A percentile compares a stretch with the other conserved stretches of the same genome.
Evolutionary conservation across 768 basidiomycete species (phyloP).

Genomic region (Lactifluus piperatus): DNA sequence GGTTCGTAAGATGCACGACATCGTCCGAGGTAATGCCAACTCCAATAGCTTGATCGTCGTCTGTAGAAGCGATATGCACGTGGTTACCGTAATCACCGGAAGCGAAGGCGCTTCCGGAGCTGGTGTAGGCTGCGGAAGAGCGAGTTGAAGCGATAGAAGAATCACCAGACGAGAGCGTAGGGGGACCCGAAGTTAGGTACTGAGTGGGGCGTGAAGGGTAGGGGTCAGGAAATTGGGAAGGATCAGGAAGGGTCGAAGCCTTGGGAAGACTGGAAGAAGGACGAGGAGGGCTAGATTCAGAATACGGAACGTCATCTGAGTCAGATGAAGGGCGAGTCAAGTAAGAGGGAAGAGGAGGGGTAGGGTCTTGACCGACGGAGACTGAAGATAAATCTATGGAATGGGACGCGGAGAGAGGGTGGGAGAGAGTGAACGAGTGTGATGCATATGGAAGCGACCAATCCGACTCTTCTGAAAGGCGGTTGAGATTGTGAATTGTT

Average conservation of each 20-base stretch:
- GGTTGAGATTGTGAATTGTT: slow-evolving; percentile 10
- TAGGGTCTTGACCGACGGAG: slow-evolving; percentile 21
- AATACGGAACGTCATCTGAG: slow-evolving; percentile 31
- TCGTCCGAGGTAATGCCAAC: slow-evolving; percentile 61
- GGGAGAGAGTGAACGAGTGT: slow-evolving; percentile 22
- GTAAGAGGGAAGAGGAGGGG: slow-evolving; percentile 27
- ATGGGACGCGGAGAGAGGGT: slow-evolving; percentile 1
- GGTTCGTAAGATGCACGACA: slow-evolving; percentile 51
- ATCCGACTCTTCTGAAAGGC: slow-evolving; percentile 21
- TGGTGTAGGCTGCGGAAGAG: slow-evolving; percentile 73
- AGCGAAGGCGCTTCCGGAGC: slow-evolving; percentile 51
- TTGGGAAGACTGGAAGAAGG: slow-evolving; percentile 35
- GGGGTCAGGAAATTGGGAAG: slow-evolving; percentile 62
- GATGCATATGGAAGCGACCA: slow-evolving; percentile 23
- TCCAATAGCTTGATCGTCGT: slow-evolving; percentile 45
- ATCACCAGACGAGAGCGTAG: slow-evolving; percentile 59
- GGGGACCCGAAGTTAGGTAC: slow-evolving; percentile 37
- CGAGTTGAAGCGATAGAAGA: slow-evolving; percentile 66
- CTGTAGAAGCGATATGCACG: slow-evolving; percentile 54
- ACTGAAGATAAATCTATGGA: slow-evolving; percentile 26
- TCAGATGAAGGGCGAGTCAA: slow-evolving; percentile 35
- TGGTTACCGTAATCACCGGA: slow-evolving; percentile 51
- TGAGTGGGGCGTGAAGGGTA: slow-evolving; percentile 51
- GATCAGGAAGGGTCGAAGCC: slow-evolving; percentile 48
- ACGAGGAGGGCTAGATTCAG: slow-evolving; percentile 29